Evolutionary conservation across 805 yeast genomes (phyloP).

Genomic region (Nakazawaea molendinolei): DNA sequence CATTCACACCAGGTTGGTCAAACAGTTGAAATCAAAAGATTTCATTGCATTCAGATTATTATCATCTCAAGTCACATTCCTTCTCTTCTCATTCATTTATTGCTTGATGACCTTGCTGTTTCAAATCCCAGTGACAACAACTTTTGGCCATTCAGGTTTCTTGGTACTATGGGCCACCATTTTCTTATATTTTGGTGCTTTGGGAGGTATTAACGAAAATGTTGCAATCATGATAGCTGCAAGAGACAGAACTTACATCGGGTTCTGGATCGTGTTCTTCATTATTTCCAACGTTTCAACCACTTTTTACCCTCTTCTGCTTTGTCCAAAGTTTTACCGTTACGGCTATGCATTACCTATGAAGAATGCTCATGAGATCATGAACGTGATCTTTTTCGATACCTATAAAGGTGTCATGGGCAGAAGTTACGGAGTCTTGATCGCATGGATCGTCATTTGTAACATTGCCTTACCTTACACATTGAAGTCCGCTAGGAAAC

Average conservation of each 20-base stretch:
- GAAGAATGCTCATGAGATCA: constrained; percentile 50
- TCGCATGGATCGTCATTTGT: constrained; percentile 52
- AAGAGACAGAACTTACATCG: constrained; percentile 49
- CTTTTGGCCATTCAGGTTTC: constrained; percentile 63
- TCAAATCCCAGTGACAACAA: constrained; percentile 50
- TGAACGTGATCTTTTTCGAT: constrained; percentile 49
- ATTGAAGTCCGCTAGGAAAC: constrained; percentile 18
- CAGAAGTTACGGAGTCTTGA: constrained; percentile 49
- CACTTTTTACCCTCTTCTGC: constrained; percentile 52
- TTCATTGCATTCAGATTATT: constrained; percentile 46
- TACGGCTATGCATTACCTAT: constrained; percentile 67
- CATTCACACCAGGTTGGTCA: constrained; percentile 43
- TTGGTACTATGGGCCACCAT: constrained; percentile 62
- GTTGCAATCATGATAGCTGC: constrained; percentile 43
- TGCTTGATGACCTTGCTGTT: constrained; percentile 60
- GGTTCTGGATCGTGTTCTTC: constrained; percentile 65
- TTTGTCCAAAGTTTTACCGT: constrained; percentile 46
- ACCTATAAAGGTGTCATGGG: constrained; percentile 53
- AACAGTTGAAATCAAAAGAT: constrained; percentile 36
- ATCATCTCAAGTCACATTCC: constrained; percentile 44
- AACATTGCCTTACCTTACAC: constrained; percentile 33
- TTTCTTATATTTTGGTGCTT: constrained; percentile 57
- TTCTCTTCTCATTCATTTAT: constrained; percentile 52
- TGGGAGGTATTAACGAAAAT: constrained; percentile 66
- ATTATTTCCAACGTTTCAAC: constrained; percentile 60